A percentile compares a stretch with the other conserved stretches of the same genome.
Evolutionary conservation across 2,329 filamentous ascomycete genomes (phyloP).

Genomic region (Trichoderma hamatum): DNA sequence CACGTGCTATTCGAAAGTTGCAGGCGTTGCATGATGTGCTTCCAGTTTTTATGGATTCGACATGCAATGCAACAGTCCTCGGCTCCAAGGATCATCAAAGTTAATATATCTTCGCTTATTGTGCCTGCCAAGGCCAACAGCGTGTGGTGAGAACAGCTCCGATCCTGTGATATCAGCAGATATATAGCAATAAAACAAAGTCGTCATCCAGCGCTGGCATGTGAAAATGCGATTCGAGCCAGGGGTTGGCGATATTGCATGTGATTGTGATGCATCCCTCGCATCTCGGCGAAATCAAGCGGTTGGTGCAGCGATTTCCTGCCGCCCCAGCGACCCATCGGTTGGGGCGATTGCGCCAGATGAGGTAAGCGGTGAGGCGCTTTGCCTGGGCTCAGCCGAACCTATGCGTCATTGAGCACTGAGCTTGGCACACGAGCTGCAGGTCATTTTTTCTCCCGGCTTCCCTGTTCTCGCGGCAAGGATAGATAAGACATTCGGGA

Average conservation of each 20-base stretch:
- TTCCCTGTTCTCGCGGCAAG: background rate
- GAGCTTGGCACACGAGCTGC: slow-evolving; percentile 21
- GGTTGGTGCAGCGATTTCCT: background rate
- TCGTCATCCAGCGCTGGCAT: slow-evolving; percentile 9
- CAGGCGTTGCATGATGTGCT: background rate
- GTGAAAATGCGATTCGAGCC: slow-evolving; percentile 24
- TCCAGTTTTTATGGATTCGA: background rate
- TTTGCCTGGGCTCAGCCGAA: background rate
- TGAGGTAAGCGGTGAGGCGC: slow-evolving; percentile 31
- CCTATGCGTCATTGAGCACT: slow-evolving; percentile 23
- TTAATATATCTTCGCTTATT: background rate
- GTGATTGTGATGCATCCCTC: slow-evolving; percentile 26
- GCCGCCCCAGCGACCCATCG: slow-evolving; percentile 18
- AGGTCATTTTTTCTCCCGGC: background rate
- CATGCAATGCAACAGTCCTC: background rate
- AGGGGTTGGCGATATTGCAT: slow-evolving; percentile 11
- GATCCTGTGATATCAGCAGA: background rate
- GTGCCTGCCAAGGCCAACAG: background rate
- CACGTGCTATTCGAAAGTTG: background rate
- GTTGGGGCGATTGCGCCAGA: slow-evolving; percentile 29
- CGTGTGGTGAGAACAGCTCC: background rate
- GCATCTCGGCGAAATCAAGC: slow-evolving; percentile 30
- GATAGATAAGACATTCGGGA: background rate
- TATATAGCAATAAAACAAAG: background rate
- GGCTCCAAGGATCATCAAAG: background rate